These are phyloP conservation scores for Penicillium verhagenii DNA, from an alignment of 495 filamentous ascomycete genomes.

Conservation along the genomic window DNA sequence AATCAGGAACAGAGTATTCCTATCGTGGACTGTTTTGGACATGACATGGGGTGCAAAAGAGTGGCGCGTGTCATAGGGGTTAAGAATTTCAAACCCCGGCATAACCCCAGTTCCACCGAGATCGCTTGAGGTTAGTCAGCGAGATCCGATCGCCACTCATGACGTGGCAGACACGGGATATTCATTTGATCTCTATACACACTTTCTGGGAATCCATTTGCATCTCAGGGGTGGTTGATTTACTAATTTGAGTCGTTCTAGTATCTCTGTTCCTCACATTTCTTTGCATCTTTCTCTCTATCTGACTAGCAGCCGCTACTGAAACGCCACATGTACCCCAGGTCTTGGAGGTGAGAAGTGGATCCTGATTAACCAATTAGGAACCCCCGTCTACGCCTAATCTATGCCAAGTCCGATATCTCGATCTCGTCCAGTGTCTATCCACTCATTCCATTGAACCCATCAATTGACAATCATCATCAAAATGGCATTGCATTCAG, in stretches of 20 bases:
- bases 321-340: neutral
- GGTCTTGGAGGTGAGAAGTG: neutral
- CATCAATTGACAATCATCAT: no score
- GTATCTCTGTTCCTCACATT: neutral
- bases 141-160: conserved; percentile 5
- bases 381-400: neutral
- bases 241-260: neutral
- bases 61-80: neutral
- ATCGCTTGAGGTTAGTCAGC: conserved; percentile 3
- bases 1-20: conserved; percentile 7
- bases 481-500: neutral
- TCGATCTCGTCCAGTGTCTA: neutral
- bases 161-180: neutral
- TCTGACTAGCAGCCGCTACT: neutral
- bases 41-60: neutral
- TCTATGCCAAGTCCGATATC: neutral
- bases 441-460: neutral
- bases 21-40: neutral
- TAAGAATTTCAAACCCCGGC: neutral
- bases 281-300: neutral
- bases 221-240: no score
- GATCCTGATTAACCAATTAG: neutral
- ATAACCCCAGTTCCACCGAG: neutral
- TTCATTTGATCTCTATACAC: neutral
- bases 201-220: no score